Evolutionary conservation across 768 basidiomycete species (phyloP), one percentile per base, ranked within the genome.

Genomic region (Leccinum fibrillosum): DNA sequence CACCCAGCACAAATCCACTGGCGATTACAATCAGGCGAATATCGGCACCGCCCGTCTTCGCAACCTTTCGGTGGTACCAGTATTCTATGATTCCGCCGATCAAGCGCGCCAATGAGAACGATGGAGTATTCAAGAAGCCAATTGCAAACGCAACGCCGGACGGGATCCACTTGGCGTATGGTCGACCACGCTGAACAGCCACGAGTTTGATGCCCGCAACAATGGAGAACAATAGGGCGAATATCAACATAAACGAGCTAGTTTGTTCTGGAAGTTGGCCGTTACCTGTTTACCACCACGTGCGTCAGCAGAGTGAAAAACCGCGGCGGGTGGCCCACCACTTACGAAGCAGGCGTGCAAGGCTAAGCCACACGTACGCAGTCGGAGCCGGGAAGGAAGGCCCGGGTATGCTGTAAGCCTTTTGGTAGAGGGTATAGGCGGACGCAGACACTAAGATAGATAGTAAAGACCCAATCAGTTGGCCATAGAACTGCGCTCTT

Each of bases 351-450:
- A 91, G 76, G 17, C 89, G 80, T 17, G 89, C 90, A 25, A 93
- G 81, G 58, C 82, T 81, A 25, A 90, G 77, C 95, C 96, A 98
- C 32, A 98, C 90, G 64, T 93, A 95, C 7, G 95, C 94, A 0
- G 92, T 94, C 1, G 96, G 96, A 0, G 94, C 95, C 6, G 93
- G 92, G 74, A 98, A 98, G n/a, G 89, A 88, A 45, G 94, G 92
- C 0, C 93, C 92, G 0, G 95, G 95, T 55, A 97, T 94, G 19
- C 79, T 76, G 72, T 98, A 98, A 13, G 90, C 92, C 54, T 80
- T 85, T 57, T 86, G 89, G 72, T 98, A 98, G 17, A 98, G 81
- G 35, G 81, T 84, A 72, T 89, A 98, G 7, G 92, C 93, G 1
- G 89, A 90, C 0, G 92, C 84, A 1, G 94, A 94, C 21, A 98